These are phyloP conservation scores for Suhomyces ambrosiae DNA, from an alignment of 1,139 yeast species.

Conservation along the genomic window DNA sequence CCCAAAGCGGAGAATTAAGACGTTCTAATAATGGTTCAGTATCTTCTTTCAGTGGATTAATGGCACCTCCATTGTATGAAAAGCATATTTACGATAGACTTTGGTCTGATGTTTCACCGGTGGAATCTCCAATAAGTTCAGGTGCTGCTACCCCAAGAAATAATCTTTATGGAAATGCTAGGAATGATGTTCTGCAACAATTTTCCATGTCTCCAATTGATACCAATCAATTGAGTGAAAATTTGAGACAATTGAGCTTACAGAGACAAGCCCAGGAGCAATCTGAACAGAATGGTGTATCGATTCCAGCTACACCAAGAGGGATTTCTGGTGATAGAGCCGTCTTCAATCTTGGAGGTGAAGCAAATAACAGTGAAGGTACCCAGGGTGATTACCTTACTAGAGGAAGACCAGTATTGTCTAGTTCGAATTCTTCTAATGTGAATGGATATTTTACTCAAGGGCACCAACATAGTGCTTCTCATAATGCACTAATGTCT, in stretches of 20 bases:
- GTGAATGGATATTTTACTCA: slow-evolving; percentile 14
- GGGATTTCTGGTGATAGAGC: slow-evolving; percentile 31
- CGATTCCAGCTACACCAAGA: slow-evolving; percentile 7
- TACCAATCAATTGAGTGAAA: slow-evolving; percentile 50
- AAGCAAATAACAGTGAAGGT: not conserved
- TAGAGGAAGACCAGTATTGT: slow-evolving; percentile 17
- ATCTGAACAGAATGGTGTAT: slow-evolving; percentile 10
- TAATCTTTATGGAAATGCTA: slow-evolving; percentile 2
- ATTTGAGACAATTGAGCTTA: slow-evolving; percentile 53
- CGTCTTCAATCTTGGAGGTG: slow-evolving; percentile 30
- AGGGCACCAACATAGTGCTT: slow-evolving; percentile 3
- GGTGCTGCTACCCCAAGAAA: slow-evolving; percentile 54
- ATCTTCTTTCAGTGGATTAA: slow-evolving; percentile 46
- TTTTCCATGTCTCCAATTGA: slow-evolving; percentile 48
- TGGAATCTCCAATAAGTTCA: slow-evolving; percentile 56
- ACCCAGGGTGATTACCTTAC: slow-evolving; percentile 26
- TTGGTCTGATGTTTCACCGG: slow-evolving; percentile 69
- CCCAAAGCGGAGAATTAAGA: slow-evolving; percentile 14
- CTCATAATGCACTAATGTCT: slow-evolving; percentile 23
- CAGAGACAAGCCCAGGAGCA: slow-evolving; percentile 48
- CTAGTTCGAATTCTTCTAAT: slow-evolving; percentile 7
- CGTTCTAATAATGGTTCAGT: slow-evolving; percentile 31
- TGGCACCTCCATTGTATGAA: slow-evolving; percentile 91
- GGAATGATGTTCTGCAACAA: slow-evolving; percentile 24
- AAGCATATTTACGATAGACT: slow-evolving; percentile 83